These are phyloP conservation scores for Truncatella angustata DNA, from an alignment of 2,329 filamentous ascomycete genomes.

Conservation along the genomic window DNA sequence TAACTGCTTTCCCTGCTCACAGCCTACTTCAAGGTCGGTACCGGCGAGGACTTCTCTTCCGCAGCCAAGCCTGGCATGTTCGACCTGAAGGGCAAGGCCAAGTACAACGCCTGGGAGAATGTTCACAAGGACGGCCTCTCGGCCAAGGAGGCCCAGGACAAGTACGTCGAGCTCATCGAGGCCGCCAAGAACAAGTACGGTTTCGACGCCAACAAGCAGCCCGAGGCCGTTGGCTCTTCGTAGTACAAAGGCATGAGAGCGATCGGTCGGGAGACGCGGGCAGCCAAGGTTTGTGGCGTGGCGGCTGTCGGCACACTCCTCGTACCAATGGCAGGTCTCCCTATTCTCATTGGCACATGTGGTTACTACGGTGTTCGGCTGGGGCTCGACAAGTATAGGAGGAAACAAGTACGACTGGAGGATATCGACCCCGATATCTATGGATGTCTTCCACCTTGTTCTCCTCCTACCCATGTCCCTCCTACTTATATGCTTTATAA, in stretches of 20 bases:
- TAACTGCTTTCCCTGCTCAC: background rate
- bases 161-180: constrained; percentile 74
- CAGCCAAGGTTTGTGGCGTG: no score
- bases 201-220: constrained; percentile 62
- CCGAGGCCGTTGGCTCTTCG: constrained; percentile 48
- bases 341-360: no score
- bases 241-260: background rate
- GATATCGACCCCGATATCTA: no score
- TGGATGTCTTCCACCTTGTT: no score
- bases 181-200: constrained; percentile 68
- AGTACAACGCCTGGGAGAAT: constrained; percentile 76
- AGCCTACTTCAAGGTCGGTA: constrained; percentile 60
- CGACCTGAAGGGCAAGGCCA: constrained; percentile 74
- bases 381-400: no score
- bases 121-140: constrained; percentile 62
- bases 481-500: no score
- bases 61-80: constrained; percentile 66
- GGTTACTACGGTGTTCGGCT: no score
- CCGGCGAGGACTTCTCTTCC: constrained; percentile 53
- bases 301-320: no score
- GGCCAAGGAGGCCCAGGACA: constrained; percentile 67
- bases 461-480: no score
- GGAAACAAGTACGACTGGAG: no score
- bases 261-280: no score
- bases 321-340: no score